A percentile compares a stretch with the other conserved stretches of the same genome.
Evolutionary conservation across 352 stramenopile species (phyloP).

Genomic region (Phytophthora melonis): DNA sequence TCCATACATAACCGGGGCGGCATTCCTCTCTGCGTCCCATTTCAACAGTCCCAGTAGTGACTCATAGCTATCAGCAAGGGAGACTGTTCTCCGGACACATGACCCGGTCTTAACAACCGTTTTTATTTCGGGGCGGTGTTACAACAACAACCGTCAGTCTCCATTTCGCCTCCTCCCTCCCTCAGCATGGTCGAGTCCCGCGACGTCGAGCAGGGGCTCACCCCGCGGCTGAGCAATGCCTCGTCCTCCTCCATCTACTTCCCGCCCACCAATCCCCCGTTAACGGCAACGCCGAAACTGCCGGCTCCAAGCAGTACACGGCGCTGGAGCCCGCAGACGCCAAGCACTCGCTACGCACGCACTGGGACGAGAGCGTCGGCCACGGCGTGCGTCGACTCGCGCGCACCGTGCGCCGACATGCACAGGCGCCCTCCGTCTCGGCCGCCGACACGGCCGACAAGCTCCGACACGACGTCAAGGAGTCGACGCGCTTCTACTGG

Average conservation of each 20-base stretch:
- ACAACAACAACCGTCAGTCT: slow-evolving; percentile 13
- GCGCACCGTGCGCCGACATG: slow-evolving; percentile 22
- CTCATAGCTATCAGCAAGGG: background rate
- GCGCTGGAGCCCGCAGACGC: slow-evolving; percentile 16
- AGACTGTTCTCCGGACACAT: slow-evolving; percentile 9
- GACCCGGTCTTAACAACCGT: background rate
- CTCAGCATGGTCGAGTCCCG: slow-evolving; percentile 5
- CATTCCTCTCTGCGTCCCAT: background rate
- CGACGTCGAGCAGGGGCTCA: slow-evolving; percentile 33
- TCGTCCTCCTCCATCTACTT: slow-evolving; percentile 35
- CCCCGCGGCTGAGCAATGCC: slow-evolving; percentile 19
- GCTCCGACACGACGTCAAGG: slow-evolving; percentile 34
- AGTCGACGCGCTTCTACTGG: slow-evolving; percentile 60
- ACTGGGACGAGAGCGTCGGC: slow-evolving; percentile 43
- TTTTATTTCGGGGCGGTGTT: background rate
- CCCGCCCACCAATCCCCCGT: background rate
- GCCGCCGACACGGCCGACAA: slow-evolving; percentile 24
- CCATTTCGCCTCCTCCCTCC: slow-evolving; percentile 7
- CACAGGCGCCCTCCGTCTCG: slow-evolving; percentile 13
- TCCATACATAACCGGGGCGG: too few relatives aligned
- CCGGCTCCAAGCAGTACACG: slow-evolving; percentile 30
- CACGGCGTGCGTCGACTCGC: slow-evolving; percentile 32
- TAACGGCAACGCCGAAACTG: background rate
- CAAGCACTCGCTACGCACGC: slow-evolving; percentile 27
- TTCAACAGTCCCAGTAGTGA: background rate